Conservation (phyloP, 441 rosid genomes). For the Populus hybrid region DNA sequence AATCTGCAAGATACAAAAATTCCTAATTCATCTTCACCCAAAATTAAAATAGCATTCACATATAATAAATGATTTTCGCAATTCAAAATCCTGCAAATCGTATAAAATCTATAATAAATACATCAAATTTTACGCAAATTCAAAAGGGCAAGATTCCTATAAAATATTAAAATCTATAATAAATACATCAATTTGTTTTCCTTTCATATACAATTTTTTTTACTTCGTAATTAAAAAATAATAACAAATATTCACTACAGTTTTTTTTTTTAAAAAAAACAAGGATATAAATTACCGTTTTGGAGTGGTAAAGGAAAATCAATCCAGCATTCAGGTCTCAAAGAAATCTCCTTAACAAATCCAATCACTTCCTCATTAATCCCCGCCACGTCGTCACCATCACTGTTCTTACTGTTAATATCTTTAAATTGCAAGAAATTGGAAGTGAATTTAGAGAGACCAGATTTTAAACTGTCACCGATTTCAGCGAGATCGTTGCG, state of each 20-base stretch:
- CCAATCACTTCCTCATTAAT: slow-evolving; percentile 50
- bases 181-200: too few relatives aligned
- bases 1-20: slow-evolving; percentile 44
- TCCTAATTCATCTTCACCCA: not conserved
- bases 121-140: not conserved
- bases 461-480: slow-evolving; percentile 49
- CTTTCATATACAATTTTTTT: not conserved
- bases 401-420: slow-evolving; percentile 7
- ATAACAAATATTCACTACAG: not conserved
- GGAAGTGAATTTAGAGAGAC: slow-evolving; percentile 52
- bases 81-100: not conserved
- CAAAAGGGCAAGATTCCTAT: not conserved
- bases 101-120: too few relatives aligned
- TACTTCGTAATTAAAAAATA: too few relatives aligned
- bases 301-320: slow-evolving; percentile 52
- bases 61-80: not conserved
- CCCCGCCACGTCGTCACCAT: slow-evolving; percentile 37
- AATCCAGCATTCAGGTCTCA: slow-evolving; percentile 57
- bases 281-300: slow-evolving; percentile 25
- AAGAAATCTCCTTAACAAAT: slow-evolving; percentile 49
- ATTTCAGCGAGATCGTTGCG: slow-evolving; percentile 69
- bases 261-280: not conserved
- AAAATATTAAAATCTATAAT: not conserved
- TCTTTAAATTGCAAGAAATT: slow-evolving; percentile 37
- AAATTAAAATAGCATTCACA: not conserved